Evolutionary conservation across 345 rosid species (phyloP).

Genomic region (Syzygium aromaticum): DNA sequence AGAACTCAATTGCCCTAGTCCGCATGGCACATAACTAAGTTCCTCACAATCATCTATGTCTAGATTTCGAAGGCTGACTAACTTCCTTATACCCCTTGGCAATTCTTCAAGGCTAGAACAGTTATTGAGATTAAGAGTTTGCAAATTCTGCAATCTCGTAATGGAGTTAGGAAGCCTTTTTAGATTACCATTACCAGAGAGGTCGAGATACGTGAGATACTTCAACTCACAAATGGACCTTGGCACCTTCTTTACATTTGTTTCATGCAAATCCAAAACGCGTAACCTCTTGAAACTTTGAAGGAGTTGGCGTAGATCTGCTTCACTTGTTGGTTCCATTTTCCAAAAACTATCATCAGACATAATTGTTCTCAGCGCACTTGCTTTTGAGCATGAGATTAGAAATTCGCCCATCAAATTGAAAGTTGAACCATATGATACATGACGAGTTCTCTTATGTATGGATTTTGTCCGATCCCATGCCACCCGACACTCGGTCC

Average conservation of each 20-base stretch:
- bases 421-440: background rate
- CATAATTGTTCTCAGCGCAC: background rate
- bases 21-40: too few species aligned
- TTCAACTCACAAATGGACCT: background rate
- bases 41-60: too few species aligned
- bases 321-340: background rate
- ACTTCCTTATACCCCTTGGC: too few species aligned
- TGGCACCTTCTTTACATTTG: rapidly evolving
- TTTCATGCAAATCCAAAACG: rapidly evolving
- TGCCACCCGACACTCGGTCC: constrained; percentile 1
- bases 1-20: too few species aligned
- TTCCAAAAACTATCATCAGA: background rate
- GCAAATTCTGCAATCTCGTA: background rate
- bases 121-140: rapidly evolving
- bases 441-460: constrained; percentile 1
- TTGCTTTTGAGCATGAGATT: background rate
- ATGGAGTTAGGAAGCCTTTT: background rate
- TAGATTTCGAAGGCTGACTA: too few species aligned
- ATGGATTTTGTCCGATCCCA: background rate
- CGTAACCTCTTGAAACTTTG: background rate
- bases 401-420: background rate
- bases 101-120: too few species aligned
- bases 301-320: rapidly evolving
- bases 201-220: background rate
- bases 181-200: rapidly evolving